These are phyloP conservation scores for Chaetomium strumarium DNA, from an alignment of 2,329 filamentous ascomycete genomes.

Conservation along the genomic window DNA sequence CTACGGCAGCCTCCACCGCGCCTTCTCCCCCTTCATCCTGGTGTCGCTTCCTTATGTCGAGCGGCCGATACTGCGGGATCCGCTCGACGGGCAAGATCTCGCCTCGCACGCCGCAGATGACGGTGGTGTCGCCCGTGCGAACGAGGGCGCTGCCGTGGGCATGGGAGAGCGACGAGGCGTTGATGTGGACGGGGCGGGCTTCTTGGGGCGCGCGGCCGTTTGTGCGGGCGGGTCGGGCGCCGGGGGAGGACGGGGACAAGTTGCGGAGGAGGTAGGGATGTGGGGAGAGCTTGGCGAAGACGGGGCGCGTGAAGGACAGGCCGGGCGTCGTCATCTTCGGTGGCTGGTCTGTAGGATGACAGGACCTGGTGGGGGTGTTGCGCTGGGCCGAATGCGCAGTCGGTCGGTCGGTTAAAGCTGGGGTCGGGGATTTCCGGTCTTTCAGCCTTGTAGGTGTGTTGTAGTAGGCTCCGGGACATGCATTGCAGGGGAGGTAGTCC, in stretches of 20 bases:
- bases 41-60: background rate
- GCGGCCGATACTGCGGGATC: conserved; percentile 60
- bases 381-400: too few species aligned
- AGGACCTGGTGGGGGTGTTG: background rate
- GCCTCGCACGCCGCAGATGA: conserved; percentile 86
- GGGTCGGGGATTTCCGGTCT: conserved; percentile 6
- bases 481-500: background rate
- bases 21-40: conserved; percentile 1
- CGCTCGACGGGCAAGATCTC: conserved; percentile 74
- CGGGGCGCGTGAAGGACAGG: conserved; percentile 51
- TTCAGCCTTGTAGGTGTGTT: conserved; percentile 17
- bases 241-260: conserved; percentile 53
- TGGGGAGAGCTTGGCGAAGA: conserved; percentile 85
- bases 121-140: conserved; percentile 80
- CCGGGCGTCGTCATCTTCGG: conserved; percentile 19
- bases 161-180: conserved; percentile 79
- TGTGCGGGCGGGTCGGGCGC: conserved; percentile 55
- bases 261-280: conserved; percentile 86
- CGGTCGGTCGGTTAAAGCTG: too few species aligned
- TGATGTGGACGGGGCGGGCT: conserved; percentile 67
- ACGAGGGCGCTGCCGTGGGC: conserved; percentile 87
- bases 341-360: background rate
- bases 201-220: conserved; percentile 71
- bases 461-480: background rate
- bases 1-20: background rate